Evolutionary conservation across 192 early-diverging fungal species (phyloP), one percentile per base, ranked within the genome.

Genomic region (Coemansia sp.): DNA sequence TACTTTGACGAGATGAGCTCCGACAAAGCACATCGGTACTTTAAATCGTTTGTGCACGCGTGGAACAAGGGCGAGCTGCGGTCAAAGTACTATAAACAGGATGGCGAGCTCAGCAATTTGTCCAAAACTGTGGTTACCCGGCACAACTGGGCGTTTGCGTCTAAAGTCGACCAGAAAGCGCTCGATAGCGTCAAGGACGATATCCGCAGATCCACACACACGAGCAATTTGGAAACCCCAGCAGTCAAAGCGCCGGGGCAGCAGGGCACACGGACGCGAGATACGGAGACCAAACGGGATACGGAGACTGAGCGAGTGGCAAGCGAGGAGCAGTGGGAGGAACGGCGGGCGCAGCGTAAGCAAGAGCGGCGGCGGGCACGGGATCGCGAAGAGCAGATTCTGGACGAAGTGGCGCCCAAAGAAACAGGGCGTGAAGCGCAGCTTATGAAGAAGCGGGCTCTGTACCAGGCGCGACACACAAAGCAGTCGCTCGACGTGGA

Each of bases 1-100:
- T 93, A 87, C 67, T 88, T 94, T 74, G 85, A 89, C 57, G 92
- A 95, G 49, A 69, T 97, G 56, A 59, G 67, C 5, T 83, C 90
- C 0, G 85, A 86, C 11, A 87, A 93, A 15, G 73, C 91, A 0
- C 82, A 87, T 1, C 65, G 73, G 29, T 89, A 91, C 43, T 97
- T 97, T 80, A 84, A 66, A 5, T 94, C 92, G 38, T 96, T 96
- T 82, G 91, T 92, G 53, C 87, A 83, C 17, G 83, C 83, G n/a
- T 96, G 94, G 94, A 96, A 96, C 72, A 70, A 84, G 39, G 88
- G 81, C 35, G 82, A 85, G 45, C 68, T 93, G 17, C 79, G 88
- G 48, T 79, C 86, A 77, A 82, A 64, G 41, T 70, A 70, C 23
- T 65, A 70, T 58, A 43, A 50, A 12, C 73, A 84, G 19, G 91